A percentile compares a stretch with the other conserved stretches of the same genome.
phyloP scores from a whole-genome alignment of 805 yeast species.

The Scheffersomyces stipitis region DNA sequence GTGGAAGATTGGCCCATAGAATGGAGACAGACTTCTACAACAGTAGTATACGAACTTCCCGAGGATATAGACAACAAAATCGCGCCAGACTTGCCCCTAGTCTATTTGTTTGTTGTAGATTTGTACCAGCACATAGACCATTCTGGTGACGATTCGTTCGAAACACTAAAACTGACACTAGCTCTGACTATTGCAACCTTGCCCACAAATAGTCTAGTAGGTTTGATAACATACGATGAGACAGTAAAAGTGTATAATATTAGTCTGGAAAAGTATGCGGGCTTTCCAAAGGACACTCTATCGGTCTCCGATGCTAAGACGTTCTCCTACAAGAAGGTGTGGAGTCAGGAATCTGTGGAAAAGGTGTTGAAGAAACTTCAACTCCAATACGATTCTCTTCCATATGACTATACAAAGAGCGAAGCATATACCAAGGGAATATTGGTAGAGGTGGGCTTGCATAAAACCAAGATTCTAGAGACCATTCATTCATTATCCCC shows the following conservation, averaged over 20 bases:
- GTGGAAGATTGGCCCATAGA: constrained; percentile 27
- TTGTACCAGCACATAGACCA: constrained; percentile 28
- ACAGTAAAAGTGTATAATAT: constrained; percentile 22
- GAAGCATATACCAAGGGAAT: constrained; percentile 7
- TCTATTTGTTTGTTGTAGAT: constrained; percentile 29
- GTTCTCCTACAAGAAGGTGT: neutral
- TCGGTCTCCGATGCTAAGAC: neutral
- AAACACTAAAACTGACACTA: constrained; percentile 11
- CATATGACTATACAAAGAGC: constrained; percentile 10
- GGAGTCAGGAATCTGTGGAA: constrained; percentile 1
- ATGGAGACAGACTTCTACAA: constrained; percentile 22
- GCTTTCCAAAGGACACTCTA: neutral
- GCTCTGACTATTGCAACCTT: constrained; percentile 12
- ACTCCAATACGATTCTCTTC: neutral
- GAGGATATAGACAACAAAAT: constrained; percentile 17
- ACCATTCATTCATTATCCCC: constrained; percentile 19
- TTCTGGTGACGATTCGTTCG: constrained; percentile 13
- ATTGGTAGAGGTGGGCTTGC: constrained; percentile 8
- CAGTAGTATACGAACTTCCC: constrained; percentile 34
- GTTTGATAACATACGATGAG: constrained; percentile 30
- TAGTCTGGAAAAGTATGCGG: neutral
- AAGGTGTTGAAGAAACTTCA: constrained; percentile 4
- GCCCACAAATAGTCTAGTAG: constrained; percentile 17
- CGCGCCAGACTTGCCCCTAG: constrained; percentile 7
- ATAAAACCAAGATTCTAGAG: constrained; percentile 8